Percentiles rank a stretch among this genome's conserved stretches.
Evolutionary conservation across 805 yeast species (phyloP).

Genomic region (Lipomyces sp.): DNA sequence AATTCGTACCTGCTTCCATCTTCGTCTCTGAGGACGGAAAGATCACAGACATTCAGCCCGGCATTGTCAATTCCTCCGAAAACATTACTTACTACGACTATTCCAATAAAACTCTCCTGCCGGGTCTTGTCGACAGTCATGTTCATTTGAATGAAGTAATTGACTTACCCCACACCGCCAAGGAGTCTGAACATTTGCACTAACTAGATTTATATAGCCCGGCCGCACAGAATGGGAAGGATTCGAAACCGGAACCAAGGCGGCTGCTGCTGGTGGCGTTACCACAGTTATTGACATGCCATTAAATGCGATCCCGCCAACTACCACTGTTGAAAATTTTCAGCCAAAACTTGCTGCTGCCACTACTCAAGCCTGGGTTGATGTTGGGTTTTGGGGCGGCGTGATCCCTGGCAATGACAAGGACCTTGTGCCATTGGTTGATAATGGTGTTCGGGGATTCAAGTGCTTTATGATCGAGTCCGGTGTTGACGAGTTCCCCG

Average conservation of each 20-base stretch:
- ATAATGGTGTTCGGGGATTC: constrained; percentile 91
- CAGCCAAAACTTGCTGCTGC: constrained; percentile 79
- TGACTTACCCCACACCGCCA: not conserved
- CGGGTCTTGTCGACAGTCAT: constrained; percentile 92
- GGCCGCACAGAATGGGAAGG: constrained; percentile 99
- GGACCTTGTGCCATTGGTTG: constrained; percentile 73
- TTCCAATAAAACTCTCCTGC: constrained; percentile 70
- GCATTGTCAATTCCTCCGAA: constrained; percentile 32
- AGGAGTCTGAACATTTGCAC: not conserved
- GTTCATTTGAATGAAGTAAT: constrained; percentile 80
- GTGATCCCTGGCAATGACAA: constrained; percentile 76
- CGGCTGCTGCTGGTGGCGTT: constrained; percentile 96
- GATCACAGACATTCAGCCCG: constrained; percentile 55
- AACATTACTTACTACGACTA: constrained; percentile 55
- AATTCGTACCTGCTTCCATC: constrained; percentile 42
- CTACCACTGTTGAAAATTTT: constrained; percentile 80
- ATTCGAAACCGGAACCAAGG: constrained; percentile 91
- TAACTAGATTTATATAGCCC: constrained; percentile 50
- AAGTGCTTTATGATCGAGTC: constrained; percentile 91
- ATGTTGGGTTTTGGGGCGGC: constrained; percentile 97
- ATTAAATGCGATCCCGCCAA: constrained; percentile 92
- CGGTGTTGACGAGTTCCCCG: constrained; percentile 97
- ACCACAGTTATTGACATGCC: constrained; percentile 98
- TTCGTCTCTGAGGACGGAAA: constrained; percentile 54
- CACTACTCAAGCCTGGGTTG: constrained; percentile 82